Percentiles rank a stretch among this genome's conserved stretches.
Conservation (phyloP, 768 basidiomycete genomes). For the Phylloporus arenicola region DNA sequence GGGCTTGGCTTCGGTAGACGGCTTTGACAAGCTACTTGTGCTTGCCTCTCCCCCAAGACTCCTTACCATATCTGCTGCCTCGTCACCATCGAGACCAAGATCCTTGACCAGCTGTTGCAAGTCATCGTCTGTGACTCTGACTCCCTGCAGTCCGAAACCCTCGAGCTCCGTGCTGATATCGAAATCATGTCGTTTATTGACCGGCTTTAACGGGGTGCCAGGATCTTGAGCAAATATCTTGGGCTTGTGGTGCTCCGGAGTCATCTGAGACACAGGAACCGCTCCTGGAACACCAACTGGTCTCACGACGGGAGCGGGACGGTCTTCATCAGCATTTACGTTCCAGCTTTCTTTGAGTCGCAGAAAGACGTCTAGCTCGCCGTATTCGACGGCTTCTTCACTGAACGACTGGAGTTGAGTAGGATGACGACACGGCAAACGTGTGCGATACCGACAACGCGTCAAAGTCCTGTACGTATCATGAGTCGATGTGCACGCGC, state of each 20-base stretch:
- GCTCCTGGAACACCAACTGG: slow-evolving; percentile 83
- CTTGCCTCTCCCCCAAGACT: slow-evolving; percentile 41
- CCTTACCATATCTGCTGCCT: slow-evolving; percentile 70
- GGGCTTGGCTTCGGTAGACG: slow-evolving; percentile 5
- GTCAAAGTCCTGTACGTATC: slow-evolving; percentile 49
- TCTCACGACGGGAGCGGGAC: slow-evolving; percentile 47
- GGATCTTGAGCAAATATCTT: slow-evolving; percentile 45
- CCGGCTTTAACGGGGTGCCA: slow-evolving; percentile 46
- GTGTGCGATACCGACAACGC: slow-evolving; percentile 55
- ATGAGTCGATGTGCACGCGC: not conserved
- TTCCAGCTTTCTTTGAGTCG: slow-evolving; percentile 70
- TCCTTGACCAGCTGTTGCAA: slow-evolving; percentile 64
- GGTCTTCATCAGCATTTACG: slow-evolving; percentile 51
- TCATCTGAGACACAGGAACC: slow-evolving; percentile 69
- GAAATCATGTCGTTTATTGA: slow-evolving; percentile 54
- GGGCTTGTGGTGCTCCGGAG: slow-evolving; percentile 63
- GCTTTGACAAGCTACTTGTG: slow-evolving; percentile 9
- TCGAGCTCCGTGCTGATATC: slow-evolving; percentile 66
- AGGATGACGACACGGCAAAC: not conserved
- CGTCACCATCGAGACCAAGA: slow-evolving; percentile 69
- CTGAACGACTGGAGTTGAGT: slow-evolving; percentile 33
- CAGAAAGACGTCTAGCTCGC: slow-evolving; percentile 65
- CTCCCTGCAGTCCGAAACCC: slow-evolving; percentile 70
- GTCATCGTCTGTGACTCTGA: slow-evolving; percentile 74
- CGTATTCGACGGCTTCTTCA: slow-evolving; percentile 81